phyloP scores from a whole-genome alignment of 768 basidiomycete genomes.

The Porpolomopsis calyptriformis region DNA sequence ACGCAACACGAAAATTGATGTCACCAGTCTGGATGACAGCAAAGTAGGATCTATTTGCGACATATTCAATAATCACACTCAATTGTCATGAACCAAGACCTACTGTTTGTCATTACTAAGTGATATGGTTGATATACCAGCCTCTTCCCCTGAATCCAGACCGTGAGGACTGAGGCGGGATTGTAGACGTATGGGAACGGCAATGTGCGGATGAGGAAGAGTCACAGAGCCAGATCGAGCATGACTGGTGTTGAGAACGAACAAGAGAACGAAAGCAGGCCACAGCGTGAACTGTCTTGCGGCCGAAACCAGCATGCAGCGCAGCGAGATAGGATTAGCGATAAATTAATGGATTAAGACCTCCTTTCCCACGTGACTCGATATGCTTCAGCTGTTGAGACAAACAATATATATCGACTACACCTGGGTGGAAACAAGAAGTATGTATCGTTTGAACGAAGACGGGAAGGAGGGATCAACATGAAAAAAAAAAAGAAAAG shows the following conservation, averaged over 20 bases:
- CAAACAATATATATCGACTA: no score
- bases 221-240: conserved; percentile 11
- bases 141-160: conserved; percentile 5
- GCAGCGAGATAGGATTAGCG: no score
- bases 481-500: conserved; percentile 5
- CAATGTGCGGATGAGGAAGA: conserved; percentile 3
- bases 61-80: not conserved
- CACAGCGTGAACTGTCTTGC: conserved; percentile 2
- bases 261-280: conserved; percentile 1
- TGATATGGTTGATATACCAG: conserved; percentile 35
- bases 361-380: no score
- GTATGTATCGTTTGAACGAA: no score
- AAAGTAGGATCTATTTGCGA: conserved; percentile 50
- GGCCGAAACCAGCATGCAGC: not conserved
- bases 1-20: conserved; percentile 54
- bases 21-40: conserved; percentile 47
- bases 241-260: conserved; percentile 8
- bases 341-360: no score
- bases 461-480: no score
- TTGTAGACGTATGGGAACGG: conserved; percentile 6
- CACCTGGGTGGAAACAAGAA: no score
- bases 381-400: no score
- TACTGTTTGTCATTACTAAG: conserved; percentile 38
- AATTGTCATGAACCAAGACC: conserved; percentile 13
- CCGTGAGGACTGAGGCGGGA: not conserved